Evolutionary conservation across 371 early-diverging fungal genomes (phyloP).

Genomic region (Chytridium lagenaria): DNA sequence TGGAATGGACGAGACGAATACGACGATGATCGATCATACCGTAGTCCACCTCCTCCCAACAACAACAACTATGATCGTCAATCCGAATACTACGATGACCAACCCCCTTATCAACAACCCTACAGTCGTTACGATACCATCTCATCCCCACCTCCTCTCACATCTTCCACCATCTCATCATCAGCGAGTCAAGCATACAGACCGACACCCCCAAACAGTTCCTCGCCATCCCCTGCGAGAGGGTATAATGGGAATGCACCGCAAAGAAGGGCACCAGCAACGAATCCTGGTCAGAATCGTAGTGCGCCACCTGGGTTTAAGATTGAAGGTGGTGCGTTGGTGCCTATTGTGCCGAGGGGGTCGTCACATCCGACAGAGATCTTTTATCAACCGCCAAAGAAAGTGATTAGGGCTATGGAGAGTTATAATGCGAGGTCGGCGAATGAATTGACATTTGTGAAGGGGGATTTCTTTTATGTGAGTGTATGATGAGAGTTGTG

Average conservation of each 20-base stretch:
- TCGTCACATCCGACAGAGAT: constrained; percentile 40
- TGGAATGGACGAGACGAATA: not conserved
- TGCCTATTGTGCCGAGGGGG: constrained; percentile 19
- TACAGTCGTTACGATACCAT: not conserved
- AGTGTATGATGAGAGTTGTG: constrained; percentile 20
- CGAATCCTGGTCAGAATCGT: not conserved
- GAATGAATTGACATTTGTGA: constrained; percentile 77
- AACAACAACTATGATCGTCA: no score
- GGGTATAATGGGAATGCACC: not conserved
- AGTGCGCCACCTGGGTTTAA: constrained; percentile 9
- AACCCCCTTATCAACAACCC: not conserved
- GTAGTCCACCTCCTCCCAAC: not conserved
- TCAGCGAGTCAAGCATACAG: not conserved
- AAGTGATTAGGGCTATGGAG: constrained; percentile 82
- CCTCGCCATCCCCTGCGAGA: not conserved
- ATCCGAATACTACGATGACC: constrained; percentile 11
- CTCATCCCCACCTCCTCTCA: constrained; percentile 7
- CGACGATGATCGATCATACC: constrained; percentile 5
- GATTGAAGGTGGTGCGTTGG: constrained; percentile 6
- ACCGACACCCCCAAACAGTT: not conserved
- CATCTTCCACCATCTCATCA: constrained; percentile 1
- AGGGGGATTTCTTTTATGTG: constrained; percentile 92
- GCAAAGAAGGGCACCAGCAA: not conserved
- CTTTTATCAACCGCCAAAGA: constrained; percentile 69
- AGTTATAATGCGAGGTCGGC: constrained; percentile 66